A percentile compares a stretch with the other conserved stretches of the same genome.
Evolutionary conservation across 2,329 filamentous ascomycete species (phyloP).

Genomic region (Ascochyta lentis): DNA sequence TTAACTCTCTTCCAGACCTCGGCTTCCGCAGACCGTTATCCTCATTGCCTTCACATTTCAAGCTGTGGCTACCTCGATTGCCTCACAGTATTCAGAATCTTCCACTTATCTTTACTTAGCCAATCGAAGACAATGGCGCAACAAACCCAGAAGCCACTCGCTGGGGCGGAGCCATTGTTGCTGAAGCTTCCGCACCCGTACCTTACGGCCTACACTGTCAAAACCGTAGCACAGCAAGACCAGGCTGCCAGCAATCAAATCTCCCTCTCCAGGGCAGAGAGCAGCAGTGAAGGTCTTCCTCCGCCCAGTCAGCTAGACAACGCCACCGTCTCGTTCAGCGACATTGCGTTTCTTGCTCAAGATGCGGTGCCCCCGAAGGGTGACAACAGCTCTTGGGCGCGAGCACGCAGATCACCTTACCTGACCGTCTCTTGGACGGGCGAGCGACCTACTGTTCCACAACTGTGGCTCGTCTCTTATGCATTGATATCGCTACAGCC

Average conservation of each 20-base stretch:
- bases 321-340: conserved; percentile 38
- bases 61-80: conserved; percentile 11
- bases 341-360: conserved; percentile 33
- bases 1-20: conserved; percentile 31
- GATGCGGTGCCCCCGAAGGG: conserved; percentile 34
- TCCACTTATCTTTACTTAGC: conserved; percentile 1
- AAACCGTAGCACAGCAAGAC: conserved; percentile 28
- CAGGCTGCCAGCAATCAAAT: conserved; percentile 33
- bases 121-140: conserved; percentile 28
- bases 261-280: conserved; percentile 24
- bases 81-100: conserved; percentile 12
- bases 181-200: conserved; percentile 49
- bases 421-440: conserved; percentile 53
- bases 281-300: conserved; percentile 27
- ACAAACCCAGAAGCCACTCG: conserved; percentile 21
- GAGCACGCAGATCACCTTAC: conserved; percentile 53
- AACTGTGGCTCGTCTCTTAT: conserved; percentile 58
- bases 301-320: conserved; percentile 39
- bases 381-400: conserved; percentile 53
- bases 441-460: conserved; percentile 51
- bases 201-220: conserved; percentile 44
- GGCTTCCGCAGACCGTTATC: conserved; percentile 17
- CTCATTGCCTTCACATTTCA: conserved; percentile 17
- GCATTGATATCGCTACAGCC: conserved; percentile 54
- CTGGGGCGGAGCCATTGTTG: conserved; percentile 31